Evolutionary conservation across 2,329 filamentous ascomycete genomes (phyloP).

Genomic region (Triangularia setosa): DNA sequence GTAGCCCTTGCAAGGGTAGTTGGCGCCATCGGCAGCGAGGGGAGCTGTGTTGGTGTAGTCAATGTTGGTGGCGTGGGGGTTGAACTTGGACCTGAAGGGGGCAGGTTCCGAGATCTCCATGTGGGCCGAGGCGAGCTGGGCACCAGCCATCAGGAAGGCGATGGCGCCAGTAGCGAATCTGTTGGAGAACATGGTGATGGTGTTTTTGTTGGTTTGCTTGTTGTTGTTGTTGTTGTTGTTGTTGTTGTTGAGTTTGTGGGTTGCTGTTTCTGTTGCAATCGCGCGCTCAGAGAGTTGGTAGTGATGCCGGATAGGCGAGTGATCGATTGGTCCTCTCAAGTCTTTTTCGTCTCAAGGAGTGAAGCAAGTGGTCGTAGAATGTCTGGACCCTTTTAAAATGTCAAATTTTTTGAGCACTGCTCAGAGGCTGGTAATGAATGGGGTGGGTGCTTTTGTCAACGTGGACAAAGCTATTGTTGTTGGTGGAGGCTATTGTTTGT

Average conservation of each 20-base stretch:
- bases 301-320: slow-evolving; percentile 18
- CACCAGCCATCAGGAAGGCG: slow-evolving; percentile 35
- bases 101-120: slow-evolving; percentile 54
- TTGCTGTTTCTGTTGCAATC: slow-evolving; percentile 4
- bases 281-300: too few species aligned
- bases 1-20: slow-evolving; percentile 75
- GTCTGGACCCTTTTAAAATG: slow-evolving; percentile 10
- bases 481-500: slow-evolving; percentile 3
- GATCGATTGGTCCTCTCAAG: slow-evolving; percentile 1
- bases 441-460: not conserved
- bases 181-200: slow-evolving; percentile 40
- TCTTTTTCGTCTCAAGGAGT: slow-evolving; percentile 10
- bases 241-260: too few species aligned
- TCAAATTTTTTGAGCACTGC: slow-evolving; percentile 19
- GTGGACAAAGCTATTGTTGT: not conserved
- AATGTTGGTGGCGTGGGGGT: slow-evolving; percentile 45
- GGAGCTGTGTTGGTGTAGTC: slow-evolving; percentile 73
- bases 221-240: slow-evolving; percentile 20
- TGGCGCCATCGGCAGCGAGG: slow-evolving; percentile 53
- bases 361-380: slow-evolving; percentile 11
- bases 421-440: slow-evolving; percentile 7
- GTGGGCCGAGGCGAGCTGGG: slow-evolving; percentile 44
- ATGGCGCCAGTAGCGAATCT: slow-evolving; percentile 40
- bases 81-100: slow-evolving; percentile 51
- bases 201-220: too few species aligned